Evolutionary conservation across 2,329 filamentous ascomycete genomes (phyloP).

Genomic region (Fusarium subglutinans): DNA sequence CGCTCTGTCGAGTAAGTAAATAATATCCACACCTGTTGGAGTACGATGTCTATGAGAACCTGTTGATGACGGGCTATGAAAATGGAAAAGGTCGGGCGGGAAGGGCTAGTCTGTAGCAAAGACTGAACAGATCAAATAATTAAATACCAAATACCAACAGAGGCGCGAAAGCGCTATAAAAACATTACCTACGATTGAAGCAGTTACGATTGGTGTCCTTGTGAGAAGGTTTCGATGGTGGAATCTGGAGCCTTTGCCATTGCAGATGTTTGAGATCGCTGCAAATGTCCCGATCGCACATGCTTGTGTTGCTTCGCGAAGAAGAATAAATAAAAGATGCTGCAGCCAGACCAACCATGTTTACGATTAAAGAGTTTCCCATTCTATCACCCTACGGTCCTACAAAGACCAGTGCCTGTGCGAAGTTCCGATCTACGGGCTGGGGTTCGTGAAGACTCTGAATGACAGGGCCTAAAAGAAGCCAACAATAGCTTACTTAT

Average conservation of each 20-base stretch:
- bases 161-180: constrained; percentile 15
- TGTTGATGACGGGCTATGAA: constrained; percentile 46
- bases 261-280: neutral
- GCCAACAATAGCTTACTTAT: neutral
- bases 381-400: accelerated
- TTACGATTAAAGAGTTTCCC: accelerated
- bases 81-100: constrained; percentile 45
- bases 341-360: accelerated
- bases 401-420: too few species aligned
- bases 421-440: neutral
- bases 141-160: constrained; percentile 39
- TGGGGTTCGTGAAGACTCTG: neutral
- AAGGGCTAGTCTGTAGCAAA: constrained; percentile 50
- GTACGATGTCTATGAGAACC: constrained; percentile 37
- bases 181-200: neutral
- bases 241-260: neutral
- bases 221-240: neutral
- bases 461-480: accelerated
- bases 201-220: neutral
- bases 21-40: constrained; percentile 30
- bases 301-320: neutral
- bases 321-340: accelerated
- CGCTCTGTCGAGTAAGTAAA: constrained; percentile 84
- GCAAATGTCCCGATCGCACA: neutral
- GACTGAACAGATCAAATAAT: constrained; percentile 31